Evolutionary conservation across 208 protist species (phyloP).

Genomic region (Crithidia sp.): DNA sequence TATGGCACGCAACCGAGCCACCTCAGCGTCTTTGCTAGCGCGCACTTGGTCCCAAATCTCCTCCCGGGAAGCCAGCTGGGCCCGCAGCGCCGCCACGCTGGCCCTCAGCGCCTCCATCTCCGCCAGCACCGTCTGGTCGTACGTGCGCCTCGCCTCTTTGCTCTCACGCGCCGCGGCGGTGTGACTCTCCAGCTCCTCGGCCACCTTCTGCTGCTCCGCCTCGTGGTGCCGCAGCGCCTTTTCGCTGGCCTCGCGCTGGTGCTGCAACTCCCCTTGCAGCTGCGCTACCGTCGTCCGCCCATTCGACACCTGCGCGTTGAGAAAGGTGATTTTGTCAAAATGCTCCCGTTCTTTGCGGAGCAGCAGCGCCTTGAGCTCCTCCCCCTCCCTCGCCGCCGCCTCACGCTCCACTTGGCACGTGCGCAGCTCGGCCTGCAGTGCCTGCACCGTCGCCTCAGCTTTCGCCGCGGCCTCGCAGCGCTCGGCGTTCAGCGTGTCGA

Average conservation of each 20-base stretch:
- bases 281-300: slow-evolving; percentile 71
- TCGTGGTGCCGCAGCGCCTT: slow-evolving; percentile 41
- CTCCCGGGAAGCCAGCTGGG: slow-evolving; percentile 35
- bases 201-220: slow-evolving; percentile 33
- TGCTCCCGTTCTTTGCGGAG: slow-evolving; percentile 73
- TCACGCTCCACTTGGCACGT: slow-evolving; percentile 64
- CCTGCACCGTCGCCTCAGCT: slow-evolving; percentile 34
- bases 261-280: slow-evolving; percentile 64
- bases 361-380: slow-evolving; percentile 70
- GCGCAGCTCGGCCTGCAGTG: slow-evolving; percentile 41
- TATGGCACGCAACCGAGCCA: slow-evolving; percentile 55
- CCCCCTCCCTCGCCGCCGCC: slow-evolving; percentile 57
- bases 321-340: slow-evolving; percentile 87
- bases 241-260: slow-evolving; percentile 49
- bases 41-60: slow-evolving; percentile 32
- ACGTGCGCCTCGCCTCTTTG: slow-evolving; percentile 15
- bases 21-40: slow-evolving; percentile 59
- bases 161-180: slow-evolving; percentile 21
- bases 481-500: slow-evolving; percentile 56
- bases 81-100: slow-evolving; percentile 22
- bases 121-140: slow-evolving; percentile 49
- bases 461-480: slow-evolving; percentile 34
- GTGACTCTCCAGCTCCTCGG: slow-evolving; percentile 41
- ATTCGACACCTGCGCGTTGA: slow-evolving; percentile 89
- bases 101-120: slow-evolving; percentile 59